phyloP scores from a whole-genome alignment of 1,139 yeast species.

The Geotrichum bryndzae region DNA sequence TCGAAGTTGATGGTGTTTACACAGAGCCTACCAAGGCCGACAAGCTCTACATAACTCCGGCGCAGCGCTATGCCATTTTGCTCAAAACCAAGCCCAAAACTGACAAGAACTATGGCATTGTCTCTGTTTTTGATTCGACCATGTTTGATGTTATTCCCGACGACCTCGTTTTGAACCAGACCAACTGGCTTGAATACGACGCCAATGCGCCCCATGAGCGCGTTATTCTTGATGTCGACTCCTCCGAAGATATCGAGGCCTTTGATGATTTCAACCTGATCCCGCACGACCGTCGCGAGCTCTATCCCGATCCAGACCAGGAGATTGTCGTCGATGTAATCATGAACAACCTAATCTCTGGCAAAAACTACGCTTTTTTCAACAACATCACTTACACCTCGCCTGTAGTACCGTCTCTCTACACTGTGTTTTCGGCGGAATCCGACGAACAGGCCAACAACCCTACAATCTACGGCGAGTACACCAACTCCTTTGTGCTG shows the following conservation, averaged over 20 bases:
- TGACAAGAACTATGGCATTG: conserved; percentile 63
- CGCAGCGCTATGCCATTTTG: conserved; percentile 73
- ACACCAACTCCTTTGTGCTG: conserved; percentile 67
- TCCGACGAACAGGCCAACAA: conserved; percentile 50
- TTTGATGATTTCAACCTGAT: conserved; percentile 55
- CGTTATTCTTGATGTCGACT: conserved; percentile 34
- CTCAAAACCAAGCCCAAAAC: conserved; percentile 60
- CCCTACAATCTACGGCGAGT: conserved; percentile 64
- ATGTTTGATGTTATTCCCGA: conserved; percentile 72
- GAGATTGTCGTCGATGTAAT: conserved; percentile 57
- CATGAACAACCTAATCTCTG: conserved; percentile 76
- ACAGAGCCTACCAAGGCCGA: conserved; percentile 61
- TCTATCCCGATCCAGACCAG: conserved; percentile 61
- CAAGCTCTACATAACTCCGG: conserved; percentile 61
- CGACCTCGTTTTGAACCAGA: conserved; percentile 59
- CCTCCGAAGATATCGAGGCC: conserved; percentile 34
- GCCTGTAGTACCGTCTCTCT: conserved; percentile 82
- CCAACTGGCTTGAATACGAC: conserved; percentile 65
- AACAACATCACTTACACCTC: conserved; percentile 67
- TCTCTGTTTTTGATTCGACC: conserved; percentile 66
- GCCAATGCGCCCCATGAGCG: conserved; percentile 42
- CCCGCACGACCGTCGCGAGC: conserved; percentile 49
- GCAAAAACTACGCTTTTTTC: conserved; percentile 87
- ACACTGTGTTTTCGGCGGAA: conserved; percentile 53
- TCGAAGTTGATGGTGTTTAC: conserved; percentile 77